These are phyloP conservation scores for Neonectria ditissima DNA, from an alignment of 2,329 filamentous ascomycete genomes.

Conservation along the genomic window DNA sequence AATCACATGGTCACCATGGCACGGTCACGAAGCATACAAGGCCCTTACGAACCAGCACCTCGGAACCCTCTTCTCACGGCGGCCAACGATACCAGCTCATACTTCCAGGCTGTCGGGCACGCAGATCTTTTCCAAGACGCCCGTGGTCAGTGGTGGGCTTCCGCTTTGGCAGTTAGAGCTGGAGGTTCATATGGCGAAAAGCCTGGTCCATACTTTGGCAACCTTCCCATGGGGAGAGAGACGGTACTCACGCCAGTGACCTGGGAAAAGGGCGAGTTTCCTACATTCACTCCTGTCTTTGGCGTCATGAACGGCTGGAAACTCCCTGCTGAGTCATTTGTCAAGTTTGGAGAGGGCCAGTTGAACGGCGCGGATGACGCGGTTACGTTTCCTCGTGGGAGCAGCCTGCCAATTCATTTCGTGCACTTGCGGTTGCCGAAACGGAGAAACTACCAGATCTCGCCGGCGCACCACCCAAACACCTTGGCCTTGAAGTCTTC, in stretches of 20 bases:
- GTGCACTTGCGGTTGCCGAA: slow-evolving; percentile 19
- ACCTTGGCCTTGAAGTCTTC: slow-evolving; percentile 62
- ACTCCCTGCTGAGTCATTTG: slow-evolving; percentile 3
- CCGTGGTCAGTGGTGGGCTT: slow-evolving; percentile 28
- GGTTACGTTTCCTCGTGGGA: slow-evolving; percentile 9
- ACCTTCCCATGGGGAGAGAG: slow-evolving; percentile 67
- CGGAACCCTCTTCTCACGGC: slow-evolving; percentile 61
- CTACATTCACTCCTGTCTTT: slow-evolving; percentile 46
- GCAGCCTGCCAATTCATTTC: slow-evolving; percentile 14
- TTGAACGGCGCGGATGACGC: slow-evolving; percentile 10
- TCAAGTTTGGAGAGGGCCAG: slow-evolving; percentile 18
- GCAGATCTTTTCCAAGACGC: slow-evolving; percentile 58
- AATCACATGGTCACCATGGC: slow-evolving; percentile 59
- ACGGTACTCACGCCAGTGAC: slow-evolving; percentile 60
- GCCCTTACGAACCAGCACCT: slow-evolving; percentile 57
- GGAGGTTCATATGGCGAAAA: slow-evolving; percentile 37
- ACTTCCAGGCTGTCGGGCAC: slow-evolving; percentile 58
- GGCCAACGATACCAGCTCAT: slow-evolving; percentile 51
- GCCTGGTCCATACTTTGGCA: slow-evolving; percentile 30
- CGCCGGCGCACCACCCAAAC: slow-evolving; percentile 54
- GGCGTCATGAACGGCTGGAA: slow-evolving; percentile 50
- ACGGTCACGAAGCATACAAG: slow-evolving; percentile 52
- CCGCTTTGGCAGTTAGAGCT: slow-evolving; percentile 31
- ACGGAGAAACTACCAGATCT: slow-evolving; percentile 55
- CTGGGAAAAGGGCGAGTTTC: slow-evolving; percentile 63